These are phyloP conservation scores for Dryas drummondii DNA, from an alignment of 306 rosid species.

Conservation along the genomic window DNA sequence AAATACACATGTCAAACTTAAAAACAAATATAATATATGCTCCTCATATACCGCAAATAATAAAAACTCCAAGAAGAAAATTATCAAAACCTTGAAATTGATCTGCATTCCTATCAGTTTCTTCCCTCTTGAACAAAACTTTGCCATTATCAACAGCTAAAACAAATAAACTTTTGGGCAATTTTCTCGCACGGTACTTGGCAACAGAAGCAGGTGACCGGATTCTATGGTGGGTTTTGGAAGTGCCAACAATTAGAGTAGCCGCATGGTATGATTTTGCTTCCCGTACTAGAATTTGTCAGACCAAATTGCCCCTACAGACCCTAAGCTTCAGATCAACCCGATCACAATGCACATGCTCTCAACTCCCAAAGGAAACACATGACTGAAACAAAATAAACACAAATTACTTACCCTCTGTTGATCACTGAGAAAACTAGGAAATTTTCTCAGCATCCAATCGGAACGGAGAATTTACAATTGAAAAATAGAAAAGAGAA, in stretches of 20 bases:
- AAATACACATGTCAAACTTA: background rate
- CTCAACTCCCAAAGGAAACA: background rate
- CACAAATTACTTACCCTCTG: background rate
- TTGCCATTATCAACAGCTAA: constrained; percentile 81
- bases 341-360: constrained; percentile 29
- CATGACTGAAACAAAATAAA: background rate
- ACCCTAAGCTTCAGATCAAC: constrained; percentile 78
- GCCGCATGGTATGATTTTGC: constrained; percentile 51
- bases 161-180: constrained; percentile 52
- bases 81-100: constrained; percentile 37
- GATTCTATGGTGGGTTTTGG: constrained; percentile 61
- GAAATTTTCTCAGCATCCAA: constrained; percentile 24
- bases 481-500: background rate
- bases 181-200: constrained; percentile 73
- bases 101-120: constrained; percentile 22
- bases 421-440: background rate
- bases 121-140: constrained; percentile 58
- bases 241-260: constrained; percentile 65
- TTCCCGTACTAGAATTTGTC: constrained; percentile 60
- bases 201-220: constrained; percentile 69
- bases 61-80: background rate
- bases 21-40: background rate
- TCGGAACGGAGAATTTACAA: background rate
- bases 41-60: too few species aligned
- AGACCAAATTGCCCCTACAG: constrained; percentile 57